Conservation (phyloP, 345 rosid species). For the Eucalyptus polybractea region DNA sequence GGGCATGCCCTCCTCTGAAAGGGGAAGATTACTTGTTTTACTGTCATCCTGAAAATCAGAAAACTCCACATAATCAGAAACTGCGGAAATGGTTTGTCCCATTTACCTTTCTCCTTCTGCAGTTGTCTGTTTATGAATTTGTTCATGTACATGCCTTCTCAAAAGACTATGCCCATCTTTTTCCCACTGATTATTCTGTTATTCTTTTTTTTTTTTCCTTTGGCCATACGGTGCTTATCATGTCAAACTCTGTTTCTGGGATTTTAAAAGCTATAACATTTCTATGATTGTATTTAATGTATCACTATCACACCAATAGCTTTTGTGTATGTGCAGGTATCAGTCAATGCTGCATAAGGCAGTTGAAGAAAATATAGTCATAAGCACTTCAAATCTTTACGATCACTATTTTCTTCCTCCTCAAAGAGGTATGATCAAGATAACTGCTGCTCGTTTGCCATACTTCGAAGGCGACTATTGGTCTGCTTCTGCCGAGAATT, state of each 20-base stretch:
- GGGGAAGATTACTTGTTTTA: conserved; percentile 93
- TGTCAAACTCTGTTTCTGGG: not conserved
- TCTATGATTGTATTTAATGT: not conserved
- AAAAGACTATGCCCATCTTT: not conserved
- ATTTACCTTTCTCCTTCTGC: not conserved
- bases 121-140: not conserved
- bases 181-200: not conserved
- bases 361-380: conserved; percentile 65
- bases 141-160: not conserved
- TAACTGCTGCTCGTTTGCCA: conserved; percentile 90
- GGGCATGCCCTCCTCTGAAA: conserved; percentile 97
- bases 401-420: conserved; percentile 67
- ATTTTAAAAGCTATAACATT: not conserved
- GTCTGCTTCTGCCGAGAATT: conserved; percentile 90
- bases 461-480: conserved; percentile 97
- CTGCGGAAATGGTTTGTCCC: conserved; percentile 76
- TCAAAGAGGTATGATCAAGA: conserved; percentile 68
- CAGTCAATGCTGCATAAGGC: conserved; percentile 77
- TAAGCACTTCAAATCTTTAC: conserved; percentile 56
- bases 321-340: conserved; percentile 42
- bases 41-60: conserved; percentile 95
- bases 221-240: not conserved
- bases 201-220: not conserved
- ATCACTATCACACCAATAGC: not conserved
- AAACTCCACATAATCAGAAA: conserved; percentile 73